Base-by-base conservation (phyloP, 345 rosid species). In the Balakata baccata region DNA sequence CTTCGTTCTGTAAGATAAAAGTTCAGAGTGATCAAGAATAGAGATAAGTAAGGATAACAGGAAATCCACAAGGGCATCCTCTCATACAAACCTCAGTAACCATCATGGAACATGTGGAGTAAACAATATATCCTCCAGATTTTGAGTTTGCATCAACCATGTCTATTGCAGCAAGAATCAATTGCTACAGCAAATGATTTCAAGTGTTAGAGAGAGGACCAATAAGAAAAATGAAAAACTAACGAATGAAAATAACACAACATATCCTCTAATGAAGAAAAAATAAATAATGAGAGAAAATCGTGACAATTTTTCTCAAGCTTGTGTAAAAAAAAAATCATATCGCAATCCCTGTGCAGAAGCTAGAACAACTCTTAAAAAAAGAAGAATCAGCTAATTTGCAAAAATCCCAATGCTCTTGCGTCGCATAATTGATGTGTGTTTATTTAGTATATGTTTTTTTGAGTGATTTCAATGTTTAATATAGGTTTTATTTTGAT, bases 61-160 rank as follows among this genome's bases (percentile, higher is more conserved):
- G 57, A 75, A 71, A 72, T 16, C n/a, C 10, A 70, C 41, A 52
- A 52, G 56, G 12, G 18, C 20, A 51, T 53, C 20, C 78, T 16
- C 46, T 6, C 17, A 68, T 67, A 80, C 89, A 64, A 78, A 94
- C 98, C 98, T 94, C 97, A 1, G 87, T 81, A 80, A 90, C 77
- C 97, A 90, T 90, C 73, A 92, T 87, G 60, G 98, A 94, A 81
- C 97, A 94, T 11, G 98, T 94, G 56, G 98, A 94, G 78, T 94
- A 94, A 77, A 94, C 92, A 46, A 94, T 74, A 74, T 90, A 94
- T 79, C 97, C 97, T 13, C 98, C 98, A 11, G 97, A 84, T 77
- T 90, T 88, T 29, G 97, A 94, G 71, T 86, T 87, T 37, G 97
- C 92, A 75, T 94, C 92, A 68, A 89, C 97, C 93, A 94, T 85